Conservation (phyloP, 164 flowering plant genomes). For the Berberis vulgaris region DNA sequence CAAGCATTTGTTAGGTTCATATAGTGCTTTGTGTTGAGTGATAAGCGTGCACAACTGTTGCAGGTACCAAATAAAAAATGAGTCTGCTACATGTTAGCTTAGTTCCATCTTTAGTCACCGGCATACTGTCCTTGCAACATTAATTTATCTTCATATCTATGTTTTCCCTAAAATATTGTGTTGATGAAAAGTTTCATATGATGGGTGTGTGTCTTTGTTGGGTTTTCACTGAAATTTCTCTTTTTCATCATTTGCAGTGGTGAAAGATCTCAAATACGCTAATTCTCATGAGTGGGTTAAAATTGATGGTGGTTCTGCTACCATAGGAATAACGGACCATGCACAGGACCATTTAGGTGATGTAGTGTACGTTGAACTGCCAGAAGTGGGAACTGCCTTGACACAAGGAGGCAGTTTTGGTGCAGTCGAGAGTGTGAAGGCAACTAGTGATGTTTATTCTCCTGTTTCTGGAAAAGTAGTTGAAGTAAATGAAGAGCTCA, state of each 20-base stretch:
- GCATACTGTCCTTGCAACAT: background rate
- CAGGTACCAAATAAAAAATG: no score
- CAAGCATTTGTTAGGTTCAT: no score
- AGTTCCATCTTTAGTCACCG: background rate
- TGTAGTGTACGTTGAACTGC: slow-evolving; percentile 91
- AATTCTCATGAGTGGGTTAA: slow-evolving; percentile 77
- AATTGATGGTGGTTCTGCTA: slow-evolving; percentile 49
- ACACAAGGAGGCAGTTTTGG: slow-evolving; percentile 68
- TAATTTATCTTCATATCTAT: background rate
- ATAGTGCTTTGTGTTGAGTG: no score
- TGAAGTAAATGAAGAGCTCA: slow-evolving; percentile 72
- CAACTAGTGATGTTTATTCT: slow-evolving; percentile 86
- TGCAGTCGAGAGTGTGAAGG: slow-evolving; percentile 98
- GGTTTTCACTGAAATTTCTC: background rate
- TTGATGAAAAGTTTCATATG: no score
- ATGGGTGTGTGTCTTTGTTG: background rate
- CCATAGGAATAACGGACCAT: slow-evolving; percentile 69
- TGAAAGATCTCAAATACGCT: slow-evolving; percentile 61
- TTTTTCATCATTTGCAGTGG: slow-evolving; percentile 30
- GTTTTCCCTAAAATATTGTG: no score
- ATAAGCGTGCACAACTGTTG: no score
- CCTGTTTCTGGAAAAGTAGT: slow-evolving; percentile 88
- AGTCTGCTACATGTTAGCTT: background rate
- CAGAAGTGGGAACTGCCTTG: slow-evolving; percentile 71
- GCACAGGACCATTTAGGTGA: slow-evolving; percentile 96